A percentile compares a stretch with the other conserved stretches of the same genome.
Conservation (phyloP, 208 protist species). For the Crithidia sp. region DNA sequence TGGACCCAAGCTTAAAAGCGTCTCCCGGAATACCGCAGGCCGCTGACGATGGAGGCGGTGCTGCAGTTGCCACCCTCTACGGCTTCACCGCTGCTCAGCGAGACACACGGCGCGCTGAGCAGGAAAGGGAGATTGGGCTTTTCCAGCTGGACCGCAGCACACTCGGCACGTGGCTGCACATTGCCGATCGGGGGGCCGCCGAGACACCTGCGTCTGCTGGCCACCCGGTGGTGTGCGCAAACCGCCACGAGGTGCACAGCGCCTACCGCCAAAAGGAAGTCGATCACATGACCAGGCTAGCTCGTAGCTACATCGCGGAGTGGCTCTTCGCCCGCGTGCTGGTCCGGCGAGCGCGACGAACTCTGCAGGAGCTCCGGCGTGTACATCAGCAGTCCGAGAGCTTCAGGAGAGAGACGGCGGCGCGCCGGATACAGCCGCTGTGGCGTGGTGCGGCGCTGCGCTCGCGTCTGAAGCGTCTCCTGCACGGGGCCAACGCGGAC, state of each 20-base stretch:
- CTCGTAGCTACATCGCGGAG: conserved; percentile 27
- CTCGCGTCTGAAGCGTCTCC: conserved; percentile 61
- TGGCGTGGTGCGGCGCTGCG: conserved; percentile 84
- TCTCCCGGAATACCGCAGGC: background rate
- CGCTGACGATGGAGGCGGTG: background rate
- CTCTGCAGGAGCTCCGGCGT: background rate
- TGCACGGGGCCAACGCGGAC: conserved; percentile 17
- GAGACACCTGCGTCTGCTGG: background rate
- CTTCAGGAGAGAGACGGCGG: conserved; percentile 54
- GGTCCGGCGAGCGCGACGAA: conserved; percentile 15
- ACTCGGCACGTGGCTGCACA: conserved; percentile 5
- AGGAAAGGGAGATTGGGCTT: background rate
- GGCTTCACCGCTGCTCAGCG: conserved; percentile 19
- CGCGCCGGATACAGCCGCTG: conserved; percentile 78
- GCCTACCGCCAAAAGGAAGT: conserved; percentile 12
- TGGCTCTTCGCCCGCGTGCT: conserved; percentile 20
- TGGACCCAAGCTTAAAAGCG: background rate
- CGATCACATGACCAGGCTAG: conserved; percentile 9
- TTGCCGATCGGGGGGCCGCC: background rate
- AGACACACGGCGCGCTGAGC: conserved; percentile 17
- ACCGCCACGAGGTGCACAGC: conserved; percentile 17
- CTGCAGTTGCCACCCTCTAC: background rate
- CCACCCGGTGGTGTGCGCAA: background rate
- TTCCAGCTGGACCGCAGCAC: conserved; percentile 8
- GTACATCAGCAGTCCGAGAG: conserved; percentile 23